Percentiles rank a stretch among this genome's conserved stretches.
phyloP scores from a whole-genome alignment of 768 basidiomycete species.

The Leccinum subtestaceum region DNA sequence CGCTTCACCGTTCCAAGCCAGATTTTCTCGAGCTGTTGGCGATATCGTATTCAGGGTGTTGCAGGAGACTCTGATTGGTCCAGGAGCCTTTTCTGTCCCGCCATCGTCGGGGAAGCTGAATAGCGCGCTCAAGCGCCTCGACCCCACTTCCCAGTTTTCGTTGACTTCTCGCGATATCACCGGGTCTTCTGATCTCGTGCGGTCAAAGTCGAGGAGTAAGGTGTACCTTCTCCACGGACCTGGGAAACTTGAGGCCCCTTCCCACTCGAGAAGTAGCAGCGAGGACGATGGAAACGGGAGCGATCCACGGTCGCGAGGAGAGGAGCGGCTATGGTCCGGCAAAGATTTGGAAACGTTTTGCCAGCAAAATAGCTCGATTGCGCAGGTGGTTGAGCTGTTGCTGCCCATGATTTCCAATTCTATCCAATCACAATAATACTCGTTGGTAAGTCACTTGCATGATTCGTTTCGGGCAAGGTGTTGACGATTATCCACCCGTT shows the following conservation, averaged over 20 bases:
- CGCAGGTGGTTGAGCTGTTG: slow-evolving; percentile 65
- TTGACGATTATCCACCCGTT: slow-evolving; percentile 10
- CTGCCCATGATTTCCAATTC: slow-evolving; percentile 48
- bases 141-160: slow-evolving; percentile 23
- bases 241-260: slow-evolving; percentile 54
- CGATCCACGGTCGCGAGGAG: slow-evolving; percentile 36
- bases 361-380: slow-evolving; percentile 85
- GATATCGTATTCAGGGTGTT: slow-evolving; percentile 78
- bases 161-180: slow-evolving; percentile 22
- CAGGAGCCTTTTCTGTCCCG: slow-evolving; percentile 22
- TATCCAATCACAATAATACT: slow-evolving; percentile 22
- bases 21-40: slow-evolving; percentile 65
- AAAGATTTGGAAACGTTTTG: slow-evolving; percentile 82
- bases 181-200: slow-evolving; percentile 41
- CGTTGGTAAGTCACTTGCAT: slow-evolving; percentile 21
- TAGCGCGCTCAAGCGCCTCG: slow-evolving; percentile 35
- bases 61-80: slow-evolving; percentile 74
- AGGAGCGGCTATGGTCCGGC: slow-evolving; percentile 68
- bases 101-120: slow-evolving; percentile 31
- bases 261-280: slow-evolving; percentile 27
- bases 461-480: background rate
- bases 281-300: slow-evolving; percentile 32
- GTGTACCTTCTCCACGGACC: slow-evolving; percentile 62
- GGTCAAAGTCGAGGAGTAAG: slow-evolving; percentile 70
- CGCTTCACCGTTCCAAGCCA: slow-evolving; percentile 36